Evolutionary conservation across 2,329 filamentous ascomycete species (phyloP), one percentile per base, ranked within the genome.

Genomic region (Verticillium tricorpus): DNA sequence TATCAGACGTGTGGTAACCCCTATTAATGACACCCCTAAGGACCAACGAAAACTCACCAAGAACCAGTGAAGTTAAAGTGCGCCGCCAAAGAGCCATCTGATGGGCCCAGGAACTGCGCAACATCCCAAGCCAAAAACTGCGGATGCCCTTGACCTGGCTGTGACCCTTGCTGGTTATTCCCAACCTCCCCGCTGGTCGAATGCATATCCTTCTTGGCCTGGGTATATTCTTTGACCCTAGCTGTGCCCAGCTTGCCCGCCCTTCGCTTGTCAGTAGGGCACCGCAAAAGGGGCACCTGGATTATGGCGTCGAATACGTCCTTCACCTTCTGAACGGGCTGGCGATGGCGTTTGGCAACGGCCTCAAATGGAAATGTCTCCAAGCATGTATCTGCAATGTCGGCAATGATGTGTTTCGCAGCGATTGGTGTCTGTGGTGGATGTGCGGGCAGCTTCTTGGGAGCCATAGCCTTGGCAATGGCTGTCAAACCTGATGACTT

Each of bases 381-480:
- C 66, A 80, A 76, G 54, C 78, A 78, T 0, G 80, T 82, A 67
- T 82, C 77, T 4, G 80, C 79, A 25, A 83, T 76, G 67, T 83
- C 80, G 28, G 81, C 77, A 40, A 82, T 77, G 28, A 81, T 74
- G 40, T 72, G 74, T 61, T 76, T 78, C 31, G 72, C 72, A 52
- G 72, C 71, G 35, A 65, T 61, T 12, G 69, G 68, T 9, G 67
- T 68, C 40, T 68, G 72, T 57, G 63, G 61, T 17, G 63, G 60
- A 54, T 63, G 66, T 4, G 63, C 57, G 17, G 61, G 28, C 11
- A 60, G 57, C 1, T 17, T 32, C 45, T 40, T 28, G 22, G 59
- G 9, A 45, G 50, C 3, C 19, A 25, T 25, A 11, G 50, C 2
- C 25, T 12, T 31, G 50, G 17, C 6, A 17, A 7, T 40, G 37